phyloP scores from a whole-genome alignment of 805 yeast species.

The Metschnikowia corniflorae region DNA sequence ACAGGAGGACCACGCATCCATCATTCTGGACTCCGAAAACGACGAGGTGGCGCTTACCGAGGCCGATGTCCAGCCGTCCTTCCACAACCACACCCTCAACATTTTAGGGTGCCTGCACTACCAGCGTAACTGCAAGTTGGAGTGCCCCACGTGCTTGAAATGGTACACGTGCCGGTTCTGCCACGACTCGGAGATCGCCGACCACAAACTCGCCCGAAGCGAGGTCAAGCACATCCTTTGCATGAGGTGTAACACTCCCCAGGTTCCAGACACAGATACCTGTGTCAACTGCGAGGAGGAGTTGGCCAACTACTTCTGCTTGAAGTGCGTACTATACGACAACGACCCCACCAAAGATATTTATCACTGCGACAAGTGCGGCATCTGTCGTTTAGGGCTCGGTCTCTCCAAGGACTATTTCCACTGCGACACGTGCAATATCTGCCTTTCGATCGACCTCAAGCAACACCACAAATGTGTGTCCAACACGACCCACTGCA shows the following conservation, averaged over 20 bases:
- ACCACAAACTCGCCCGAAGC: constrained; percentile 52
- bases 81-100: constrained; percentile 38
- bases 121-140: constrained; percentile 76
- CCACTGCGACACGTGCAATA: constrained; percentile 87
- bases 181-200: constrained; percentile 65
- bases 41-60: constrained; percentile 48
- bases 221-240: constrained; percentile 71
- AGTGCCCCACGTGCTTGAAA: constrained; percentile 67
- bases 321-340: constrained; percentile 76
- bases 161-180: constrained; percentile 87
- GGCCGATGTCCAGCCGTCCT: constrained; percentile 47
- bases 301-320: constrained; percentile 76
- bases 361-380: constrained; percentile 90
- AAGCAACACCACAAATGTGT: constrained; percentile 78
- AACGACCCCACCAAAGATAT: constrained; percentile 74
- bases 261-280: constrained; percentile 60
- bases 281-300: constrained; percentile 66
- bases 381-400: constrained; percentile 85
- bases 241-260: constrained; percentile 75
- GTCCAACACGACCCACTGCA: constrained; percentile 81
- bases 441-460: constrained; percentile 78
- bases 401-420: constrained; percentile 87
- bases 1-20: too few relatives aligned
- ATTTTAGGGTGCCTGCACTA: constrained; percentile 80
- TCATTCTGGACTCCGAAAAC: constrained; percentile 19